phyloP scores from a whole-genome alignment of 345 rosid species.

The Eucalyptus marginata region DNA sequence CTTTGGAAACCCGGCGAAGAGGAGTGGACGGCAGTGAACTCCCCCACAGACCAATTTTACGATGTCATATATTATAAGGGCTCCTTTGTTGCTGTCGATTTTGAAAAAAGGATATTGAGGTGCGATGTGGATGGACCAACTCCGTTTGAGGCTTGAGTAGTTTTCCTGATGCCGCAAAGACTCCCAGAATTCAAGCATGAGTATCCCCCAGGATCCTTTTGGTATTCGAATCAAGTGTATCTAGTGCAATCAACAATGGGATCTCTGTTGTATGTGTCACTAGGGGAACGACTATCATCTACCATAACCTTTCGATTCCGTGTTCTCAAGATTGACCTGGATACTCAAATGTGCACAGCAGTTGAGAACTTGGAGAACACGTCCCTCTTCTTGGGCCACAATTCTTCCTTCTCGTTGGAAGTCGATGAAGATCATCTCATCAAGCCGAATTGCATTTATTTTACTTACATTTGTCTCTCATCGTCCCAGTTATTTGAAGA shows the following conservation, averaged over 20 bases:
- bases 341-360: not conserved
- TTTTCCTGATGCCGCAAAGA: not conserved
- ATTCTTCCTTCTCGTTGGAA: not conserved
- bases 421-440: not conserved
- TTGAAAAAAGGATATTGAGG: not conserved
- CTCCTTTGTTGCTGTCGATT: not conserved
- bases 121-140: not conserved
- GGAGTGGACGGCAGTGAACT: not conserved
- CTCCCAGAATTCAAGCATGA: not conserved
- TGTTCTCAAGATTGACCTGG: not conserved
- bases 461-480: not conserved
- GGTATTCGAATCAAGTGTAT: not conserved
- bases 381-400: not conserved
- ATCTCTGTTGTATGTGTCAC: not conserved
- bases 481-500: not conserved
- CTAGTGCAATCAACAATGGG: not conserved
- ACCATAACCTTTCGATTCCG: not conserved
- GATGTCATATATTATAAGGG: not conserved
- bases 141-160: not conserved
- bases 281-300: not conserved
- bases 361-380: not conserved
- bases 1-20: not conserved
- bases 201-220: not conserved
- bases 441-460: not conserved
- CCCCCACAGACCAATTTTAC: not conserved